A percentile compares a stretch with the other conserved stretches of the same genome.
Conservation (phyloP, 2,329 filamentous ascomycete species). For the Paraphoma chrysanthemicola region DNA sequence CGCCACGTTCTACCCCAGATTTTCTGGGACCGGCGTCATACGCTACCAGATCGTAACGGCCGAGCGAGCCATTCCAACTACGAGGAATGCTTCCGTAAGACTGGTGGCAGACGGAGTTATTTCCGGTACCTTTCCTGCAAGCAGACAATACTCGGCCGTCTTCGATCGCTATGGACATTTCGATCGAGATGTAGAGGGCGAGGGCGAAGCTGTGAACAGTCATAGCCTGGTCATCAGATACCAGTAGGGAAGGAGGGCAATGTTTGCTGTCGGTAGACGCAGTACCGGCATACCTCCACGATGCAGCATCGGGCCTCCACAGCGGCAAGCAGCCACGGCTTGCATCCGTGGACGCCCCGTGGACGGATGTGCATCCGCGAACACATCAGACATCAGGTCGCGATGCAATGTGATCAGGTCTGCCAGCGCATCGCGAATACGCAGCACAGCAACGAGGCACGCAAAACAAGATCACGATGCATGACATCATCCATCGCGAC, state of each 20-base stretch:
- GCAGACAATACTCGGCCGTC: background rate
- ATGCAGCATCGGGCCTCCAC: background rate
- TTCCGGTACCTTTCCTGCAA: background rate
- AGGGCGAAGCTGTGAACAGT: background rate
- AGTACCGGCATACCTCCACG: background rate
- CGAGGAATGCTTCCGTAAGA: background rate
- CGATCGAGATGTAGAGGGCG: background rate
- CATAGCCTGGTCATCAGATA: background rate
- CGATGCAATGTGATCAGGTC: background rate
- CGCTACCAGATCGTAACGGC: background rate
- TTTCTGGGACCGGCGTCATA: background rate
- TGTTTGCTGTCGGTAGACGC: background rate
- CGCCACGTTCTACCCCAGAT: background rate
- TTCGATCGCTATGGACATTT: background rate
- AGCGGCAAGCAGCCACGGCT: background rate
- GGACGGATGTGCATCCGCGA: background rate
- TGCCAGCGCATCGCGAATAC: background rate
- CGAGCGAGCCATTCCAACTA: background rate
- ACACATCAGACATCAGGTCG: background rate
- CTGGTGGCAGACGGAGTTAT: background rate
- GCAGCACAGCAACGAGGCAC: background rate
- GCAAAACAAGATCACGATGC: background rate
- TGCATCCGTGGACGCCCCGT: background rate
- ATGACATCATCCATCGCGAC: background rate
- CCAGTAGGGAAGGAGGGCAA: background rate